Evolutionary conservation across 78 protist species (phyloP), one percentile per base, ranked within the genome.

Genomic region (Tieghemostelium lacteum): DNA sequence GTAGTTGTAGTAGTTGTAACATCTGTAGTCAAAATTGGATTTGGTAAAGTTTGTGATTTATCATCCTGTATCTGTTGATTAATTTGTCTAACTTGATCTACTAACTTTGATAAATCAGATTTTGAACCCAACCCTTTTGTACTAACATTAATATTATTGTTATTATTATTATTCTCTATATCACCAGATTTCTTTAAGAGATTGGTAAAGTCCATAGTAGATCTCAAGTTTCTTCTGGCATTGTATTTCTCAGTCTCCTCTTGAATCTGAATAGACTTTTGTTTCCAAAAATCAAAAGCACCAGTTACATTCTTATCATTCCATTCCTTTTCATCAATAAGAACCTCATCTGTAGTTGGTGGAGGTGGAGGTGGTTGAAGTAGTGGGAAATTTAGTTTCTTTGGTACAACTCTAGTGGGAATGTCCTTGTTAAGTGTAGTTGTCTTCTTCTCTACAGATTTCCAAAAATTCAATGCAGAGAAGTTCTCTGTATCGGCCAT

Each of bases 211-310:
- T 83, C 91, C 1, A 83, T 42, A 0, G 91, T 83, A 10, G 62
- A 42, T 39, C 91, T 22, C 19, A 55, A 42, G 40, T 39, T 83
- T 26, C 91, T 61, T 69, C 91, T 52, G 19, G 77, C 31, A 57
- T 70, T 70, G 10, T 66, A 83, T 37, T 78, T 58, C 22, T 60
- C 74, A 10, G 70, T 33, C 34, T 83, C 91, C 37, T 66, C 65
- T 57, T 83, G 74, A 20, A 83, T 19, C 40, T 83, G 77, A 45
- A 83, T 62, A 17, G 91, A 73, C 28, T 83, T 83, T 42, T 83
- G 74, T 73, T 83, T 83, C 91, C 91, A 83, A 33, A 83, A 83
- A n/a, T 63, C 91, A 70, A 83, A 83, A 28, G 91, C 91, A 19
- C 66, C 91, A 6, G 91, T 83, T 24, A 83, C 91, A 58, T 83